Evolutionary conservation across 1,284 basidiomycete genomes (phyloP).

Genomic region (Papiliotrema nemorosa): DNA sequence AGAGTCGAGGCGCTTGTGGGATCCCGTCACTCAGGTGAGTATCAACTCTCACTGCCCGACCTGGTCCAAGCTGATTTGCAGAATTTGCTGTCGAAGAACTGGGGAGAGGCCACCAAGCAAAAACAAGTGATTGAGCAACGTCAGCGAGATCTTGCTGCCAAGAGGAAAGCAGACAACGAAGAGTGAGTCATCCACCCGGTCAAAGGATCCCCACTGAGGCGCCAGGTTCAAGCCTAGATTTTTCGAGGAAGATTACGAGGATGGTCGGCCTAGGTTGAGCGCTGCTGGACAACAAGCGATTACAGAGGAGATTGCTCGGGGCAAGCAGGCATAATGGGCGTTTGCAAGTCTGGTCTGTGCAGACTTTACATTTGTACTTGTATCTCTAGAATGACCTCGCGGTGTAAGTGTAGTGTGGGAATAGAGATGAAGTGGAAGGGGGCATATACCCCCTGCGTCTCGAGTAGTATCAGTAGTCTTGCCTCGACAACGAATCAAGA

Average conservation of each 20-base stretch:
- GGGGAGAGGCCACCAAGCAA: conserved; percentile 77
- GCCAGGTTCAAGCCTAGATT: conserved; percentile 72
- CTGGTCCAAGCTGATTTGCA: neutral
- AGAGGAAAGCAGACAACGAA: conserved; percentile 71
- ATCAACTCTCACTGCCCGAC: neutral
- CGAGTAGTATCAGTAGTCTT: no score
- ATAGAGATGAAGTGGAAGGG: no score
- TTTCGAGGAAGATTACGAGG: conserved; percentile 68
- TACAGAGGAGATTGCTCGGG: conserved; percentile 60
- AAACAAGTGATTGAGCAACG: conserved; percentile 84
- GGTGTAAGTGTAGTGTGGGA: no score
- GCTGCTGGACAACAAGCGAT: conserved; percentile 65
- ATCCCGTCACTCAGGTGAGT: conserved; percentile 63
- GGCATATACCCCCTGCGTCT: no score
- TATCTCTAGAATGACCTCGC: no score
- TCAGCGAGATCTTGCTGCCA: conserved; percentile 79
- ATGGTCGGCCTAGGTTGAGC: conserved; percentile 73
- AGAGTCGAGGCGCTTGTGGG: conserved; percentile 89
- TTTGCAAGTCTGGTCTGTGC: no score
- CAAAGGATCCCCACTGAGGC: no score
- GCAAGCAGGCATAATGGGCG: conserved; percentile 1
- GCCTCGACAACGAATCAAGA: no score
- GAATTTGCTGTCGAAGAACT: conserved; percentile 64
- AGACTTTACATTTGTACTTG: no score
- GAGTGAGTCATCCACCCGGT: no score